Conservation (phyloP, 169 alveolate species). For the Plasmodium vivax region DNA sequence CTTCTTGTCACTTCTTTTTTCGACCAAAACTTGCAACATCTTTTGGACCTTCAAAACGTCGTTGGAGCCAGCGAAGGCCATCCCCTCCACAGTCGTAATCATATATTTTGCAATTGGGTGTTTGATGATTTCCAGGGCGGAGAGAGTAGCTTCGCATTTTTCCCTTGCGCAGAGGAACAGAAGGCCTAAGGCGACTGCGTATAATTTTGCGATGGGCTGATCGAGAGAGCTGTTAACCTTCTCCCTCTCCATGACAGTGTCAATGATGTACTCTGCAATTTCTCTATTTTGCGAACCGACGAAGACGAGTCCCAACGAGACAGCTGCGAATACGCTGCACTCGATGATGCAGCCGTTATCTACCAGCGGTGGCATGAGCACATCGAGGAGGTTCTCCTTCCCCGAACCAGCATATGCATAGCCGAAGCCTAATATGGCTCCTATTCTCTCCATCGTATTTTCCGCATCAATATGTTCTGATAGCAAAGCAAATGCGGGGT, state of each 20-base stretch:
- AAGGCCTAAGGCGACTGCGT: conserved; percentile 92
- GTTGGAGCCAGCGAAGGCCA: conserved; percentile 99
- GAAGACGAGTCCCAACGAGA: conserved; percentile 96
- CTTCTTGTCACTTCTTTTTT: conserved; percentile 76
- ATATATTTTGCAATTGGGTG: conserved; percentile 85
- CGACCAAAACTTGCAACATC: conserved; percentile 92
- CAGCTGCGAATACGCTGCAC: conserved; percentile 96
- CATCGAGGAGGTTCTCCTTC: conserved; percentile 93
- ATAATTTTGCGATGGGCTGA: conserved; percentile 28
- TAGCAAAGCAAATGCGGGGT: conserved; percentile 96
- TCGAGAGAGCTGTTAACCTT: conserved; percentile 60
- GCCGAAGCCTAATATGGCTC: conserved; percentile 97
- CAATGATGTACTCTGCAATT: conserved; percentile 93
- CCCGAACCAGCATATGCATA: conserved; percentile 98
- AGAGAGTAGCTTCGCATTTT: conserved; percentile 91
- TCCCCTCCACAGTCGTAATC: conserved; percentile 91
- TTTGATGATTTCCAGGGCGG: conserved; percentile 89
- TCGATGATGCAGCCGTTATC: conserved; percentile 91
- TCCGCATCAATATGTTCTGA: conserved; percentile 91
- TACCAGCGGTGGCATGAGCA: conserved; percentile 90
- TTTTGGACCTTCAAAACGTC: conserved; percentile 96
- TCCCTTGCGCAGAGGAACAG: conserved; percentile 93
- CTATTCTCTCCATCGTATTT: conserved; percentile 88
- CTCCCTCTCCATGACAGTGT: conserved; percentile 91
- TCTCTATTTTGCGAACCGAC: conserved; percentile 97